Percentiles rank a stretch among this genome's conserved stretches.
Evolutionary conservation across 2,329 filamentous ascomycete genomes (phyloP).

Genomic region (Colletotrichum nymphaeae): DNA sequence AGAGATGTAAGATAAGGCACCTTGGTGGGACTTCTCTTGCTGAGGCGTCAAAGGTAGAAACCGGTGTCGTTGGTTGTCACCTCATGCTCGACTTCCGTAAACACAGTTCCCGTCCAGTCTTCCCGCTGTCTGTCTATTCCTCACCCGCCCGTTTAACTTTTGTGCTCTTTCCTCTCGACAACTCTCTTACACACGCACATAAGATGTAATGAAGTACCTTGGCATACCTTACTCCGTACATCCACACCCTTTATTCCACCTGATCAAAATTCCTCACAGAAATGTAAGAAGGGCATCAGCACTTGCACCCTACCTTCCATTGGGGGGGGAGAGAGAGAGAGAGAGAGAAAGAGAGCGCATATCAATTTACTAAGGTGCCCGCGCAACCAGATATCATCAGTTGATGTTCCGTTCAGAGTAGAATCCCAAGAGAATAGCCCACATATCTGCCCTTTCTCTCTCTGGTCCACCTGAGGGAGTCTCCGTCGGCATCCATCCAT

Average conservation of each 20-base stretch:
- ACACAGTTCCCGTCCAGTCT: not conserved
- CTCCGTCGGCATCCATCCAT: not conserved
- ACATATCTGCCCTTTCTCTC: not conserved
- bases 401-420: not conserved
- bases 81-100: not conserved
- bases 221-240: no score
- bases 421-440: not conserved
- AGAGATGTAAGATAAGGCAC: not conserved
- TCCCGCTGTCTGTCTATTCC: slow-evolving; percentile 5
- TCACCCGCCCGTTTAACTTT: slow-evolving; percentile 3
- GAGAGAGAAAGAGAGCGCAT: no score
- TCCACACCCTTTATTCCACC: not conserved
- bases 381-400: not conserved
- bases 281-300: no score
- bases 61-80: not conserved
- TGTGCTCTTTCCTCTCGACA: not conserved
- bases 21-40: not conserved
- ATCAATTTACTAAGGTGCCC: not conserved
- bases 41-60: not conserved
- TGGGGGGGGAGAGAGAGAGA: no score
- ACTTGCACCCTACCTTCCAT: no score
- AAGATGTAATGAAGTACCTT: not conserved
- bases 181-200: not conserved
- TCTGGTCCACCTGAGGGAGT: not conserved
- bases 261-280: not conserved